Evolutionary conservation across 78 protist species (phyloP), one percentile per base, ranked within the genome.

Genomic region (Trichosphaerium sp.): DNA sequence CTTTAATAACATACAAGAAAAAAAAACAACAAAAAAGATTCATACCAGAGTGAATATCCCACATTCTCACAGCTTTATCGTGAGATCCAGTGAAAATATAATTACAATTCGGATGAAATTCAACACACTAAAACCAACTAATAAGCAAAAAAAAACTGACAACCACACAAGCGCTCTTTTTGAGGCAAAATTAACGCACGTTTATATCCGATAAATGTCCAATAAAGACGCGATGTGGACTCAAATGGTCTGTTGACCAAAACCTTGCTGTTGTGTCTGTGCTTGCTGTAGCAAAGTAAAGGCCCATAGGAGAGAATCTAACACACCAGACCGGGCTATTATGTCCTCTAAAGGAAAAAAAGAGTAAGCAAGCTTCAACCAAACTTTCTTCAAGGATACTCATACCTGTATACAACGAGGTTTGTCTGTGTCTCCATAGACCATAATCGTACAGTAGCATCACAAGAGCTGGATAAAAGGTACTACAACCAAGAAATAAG

Each of bases 191-290:
- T 1, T 37, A 25, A 54, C 40, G 48, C 52, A 69, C 72, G 60
- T 89, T 84, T n/a, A 87, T 90, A 44, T 88, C 95, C 4, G 88
- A n/a, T 31, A 67, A 41, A 52, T 92, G 97, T 23, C 97, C 97
- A 6, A 78, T 76, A 28, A 88, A 85, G 3, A 88, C 40, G 26
- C 97, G 62, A 34, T 88, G 23, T 31, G 97, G 92, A 18, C 23
- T 14, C 1, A 65, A 18, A n/a, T 55, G n/a, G 31, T 89, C 81
- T 14, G 89, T 79, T 11, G 78, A 14, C 95, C 95, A 90, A n/a
- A 93, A 65, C 14, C 97, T 42, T 11, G 97, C 97, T 2, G 97
- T 93, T 58, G 74, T 47, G 47, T 93, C 97, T 35, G 69, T 76
- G 4, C 85, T 69, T 4, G 88, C 97, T 0, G 89, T 69, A 7